Percentiles rank a stretch among this genome's conserved stretches.
Evolutionary conservation across 1,139 yeast genomes (phyloP).

Genomic region (Saccharomyces pastorianus): DNA sequence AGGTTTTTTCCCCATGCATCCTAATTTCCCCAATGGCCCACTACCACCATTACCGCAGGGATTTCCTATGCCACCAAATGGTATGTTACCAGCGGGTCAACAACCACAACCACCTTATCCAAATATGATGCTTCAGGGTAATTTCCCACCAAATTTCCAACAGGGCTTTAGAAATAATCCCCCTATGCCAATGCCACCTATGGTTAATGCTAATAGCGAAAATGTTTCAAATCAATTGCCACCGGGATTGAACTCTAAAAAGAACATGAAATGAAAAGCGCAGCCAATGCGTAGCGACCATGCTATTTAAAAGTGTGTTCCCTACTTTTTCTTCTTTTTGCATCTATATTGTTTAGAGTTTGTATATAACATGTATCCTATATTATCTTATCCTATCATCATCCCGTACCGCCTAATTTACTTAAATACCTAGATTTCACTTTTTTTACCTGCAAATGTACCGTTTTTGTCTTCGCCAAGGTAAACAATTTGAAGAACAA

Average conservation of each 20-base stretch:
- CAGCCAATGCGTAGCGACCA: not conserved
- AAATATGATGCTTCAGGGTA: conserved; percentile 1
- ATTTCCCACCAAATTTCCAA: not conserved
- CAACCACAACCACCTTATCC: conserved; percentile 9
- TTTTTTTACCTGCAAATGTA: no score
- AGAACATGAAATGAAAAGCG: not conserved
- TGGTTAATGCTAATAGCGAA: not conserved
- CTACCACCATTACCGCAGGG: conserved; percentile 6
- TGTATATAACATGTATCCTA: not conserved
- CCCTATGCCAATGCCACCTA: not conserved
- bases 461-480: not conserved
- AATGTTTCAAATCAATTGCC: not conserved
- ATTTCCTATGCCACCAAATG: conserved; percentile 13
- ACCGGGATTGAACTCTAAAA: not conserved
- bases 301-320: not conserved
- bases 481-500: not conserved
- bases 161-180: not conserved
- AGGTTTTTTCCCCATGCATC: not conserved
- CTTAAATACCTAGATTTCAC: no score
- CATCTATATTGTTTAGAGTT: not conserved
- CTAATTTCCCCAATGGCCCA: conserved; percentile 2
- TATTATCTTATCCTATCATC: not conserved
- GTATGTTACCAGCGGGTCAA: conserved; percentile 12
- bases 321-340: not conserved
- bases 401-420: not conserved